Evolutionary conservation across 179 eudicot genomes (phyloP), one percentile per base, ranked within the genome.

Genomic region (Beta corolliflora): DNA sequence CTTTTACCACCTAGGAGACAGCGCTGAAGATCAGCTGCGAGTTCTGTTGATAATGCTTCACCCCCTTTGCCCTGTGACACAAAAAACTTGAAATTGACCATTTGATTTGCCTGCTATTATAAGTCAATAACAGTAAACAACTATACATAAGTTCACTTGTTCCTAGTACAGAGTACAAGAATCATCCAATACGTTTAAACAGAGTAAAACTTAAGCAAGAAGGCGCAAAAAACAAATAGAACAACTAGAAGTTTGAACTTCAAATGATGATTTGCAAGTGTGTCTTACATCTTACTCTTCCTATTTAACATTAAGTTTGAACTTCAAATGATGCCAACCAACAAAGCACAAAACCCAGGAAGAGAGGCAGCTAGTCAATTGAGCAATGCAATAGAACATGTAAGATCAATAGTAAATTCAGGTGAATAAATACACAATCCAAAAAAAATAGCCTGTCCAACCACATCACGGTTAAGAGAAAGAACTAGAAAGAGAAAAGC

Each of bases 1-100:
- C 95, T 93, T 85, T 89, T 95, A 80, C 98, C 97, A 78, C 98
- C 98, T 83, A 94, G 88, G 44, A 94, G 93, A 83, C 95, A 93
- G 77, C 89, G 79, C 78, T 90, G 89, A 84, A 94, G 97, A 78
- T 93, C 92, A 73, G 81, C 82, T 48, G 95, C 92, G 52, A 96
- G 92, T 84, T 94, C 98, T 21, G 89, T 81, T 13, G 99, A 88
- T 64, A 96, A 83, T 69, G 92, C 98, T 74, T 96, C 98, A 82
- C 99, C 98, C 54, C 97, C 98, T 91, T 97, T 91, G 13, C 99
- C 97, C 99, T 94, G 87, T 72, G 74, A 50, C 75, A 65, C 63
- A 36, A 4, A 50, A 53, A 7, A 82, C 7, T 7, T 44, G 4
- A 41, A 0, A 54, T 10, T 54, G 21, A 29, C n/a, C 36, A 23